Conservation (phyloP, 257 asterid species). For the Solanum medicagineum region DNA sequence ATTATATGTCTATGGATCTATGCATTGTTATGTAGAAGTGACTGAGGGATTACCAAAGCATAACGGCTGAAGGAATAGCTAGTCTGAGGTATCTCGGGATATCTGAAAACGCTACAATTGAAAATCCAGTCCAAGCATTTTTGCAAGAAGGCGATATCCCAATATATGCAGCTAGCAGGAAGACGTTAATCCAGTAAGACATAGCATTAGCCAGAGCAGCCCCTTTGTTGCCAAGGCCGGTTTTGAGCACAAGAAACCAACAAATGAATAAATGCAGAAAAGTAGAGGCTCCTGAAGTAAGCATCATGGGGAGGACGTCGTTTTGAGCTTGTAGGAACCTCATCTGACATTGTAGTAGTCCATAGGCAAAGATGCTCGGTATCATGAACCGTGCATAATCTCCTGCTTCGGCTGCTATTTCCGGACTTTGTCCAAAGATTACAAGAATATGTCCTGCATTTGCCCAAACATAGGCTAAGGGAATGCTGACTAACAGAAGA, state of each 20-base stretch:
- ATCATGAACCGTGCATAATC: slow-evolving; percentile 44
- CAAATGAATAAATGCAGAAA: slow-evolving; percentile 36
- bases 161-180: slow-evolving; percentile 11
- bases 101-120: slow-evolving; percentile 32
- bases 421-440: slow-evolving; percentile 42
- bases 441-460: not conserved
- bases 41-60: slow-evolving; percentile 38
- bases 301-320: slow-evolving; percentile 32
- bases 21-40: not conserved
- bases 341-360: slow-evolving; percentile 48
- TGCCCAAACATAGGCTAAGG: slow-evolving; percentile 3
- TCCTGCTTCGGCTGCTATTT: slow-evolving; percentile 16
- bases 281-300: slow-evolving; percentile 43
- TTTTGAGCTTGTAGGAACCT: slow-evolving; percentile 39
- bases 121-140: slow-evolving; percentile 48
- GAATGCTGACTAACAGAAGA: slow-evolving; percentile 1
- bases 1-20: not conserved
- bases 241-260: slow-evolving; percentile 42
- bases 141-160: slow-evolving; percentile 41
- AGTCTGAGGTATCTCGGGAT: slow-evolving; percentile 39
- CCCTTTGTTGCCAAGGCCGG: slow-evolving; percentile 56
- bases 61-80: slow-evolving; percentile 60
- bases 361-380: slow-evolving; percentile 55
- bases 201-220: slow-evolving; percentile 60
- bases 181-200: slow-evolving; percentile 55